Base-by-base conservation (phyloP, 257 asterid species). In the Nicotiana noctiflora region DNA sequence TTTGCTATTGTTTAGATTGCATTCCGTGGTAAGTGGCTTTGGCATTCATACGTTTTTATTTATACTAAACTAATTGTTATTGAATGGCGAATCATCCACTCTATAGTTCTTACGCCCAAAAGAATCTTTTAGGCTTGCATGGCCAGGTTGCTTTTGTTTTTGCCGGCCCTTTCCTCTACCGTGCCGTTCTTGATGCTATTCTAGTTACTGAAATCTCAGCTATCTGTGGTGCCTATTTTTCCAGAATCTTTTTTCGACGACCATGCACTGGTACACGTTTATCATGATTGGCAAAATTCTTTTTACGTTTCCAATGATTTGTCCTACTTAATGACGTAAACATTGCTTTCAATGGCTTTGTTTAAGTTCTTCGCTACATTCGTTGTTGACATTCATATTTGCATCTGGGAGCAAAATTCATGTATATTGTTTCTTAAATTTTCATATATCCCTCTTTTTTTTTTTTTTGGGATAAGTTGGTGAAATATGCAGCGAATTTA, bases 21-120 rank as follows among this genome's bases (percentile, higher is more conserved):
- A 79, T 65, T 79, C 27, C 27, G 21, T 63, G 82, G 76, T 11
- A 59, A 40, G 76, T 27, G 32, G 76, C 44, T 49, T 63, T 62
- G 6, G 44, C 49, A 17, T 15, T 32, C 32, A 17, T 15, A 77
- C 23, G 37, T 79, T 79, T 17, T 49, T 62, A 55, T 19, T 68
- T 12, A 12, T 25, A 25, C 27, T 3, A 68, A 68, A 25, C 27
- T 3, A 68, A 68, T 68, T 37, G 19, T 44, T 63, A 4, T 66
- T 62, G 29, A 3, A 56, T 18, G 62, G 62, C 7, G 62, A 56
- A 56, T 56, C 25, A 56, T 56, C 25, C 12, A 18, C 62, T 56
- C 62, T 56, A 17, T 53, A 17, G 25, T 56, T 56, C 11, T 18
- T 15, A 56, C 23, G 21, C 61, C 55, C 56, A 51, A 14, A 51